Conservation (phyloP, 129 eudicot genomes). For the Erigeron canadensis region DNA sequence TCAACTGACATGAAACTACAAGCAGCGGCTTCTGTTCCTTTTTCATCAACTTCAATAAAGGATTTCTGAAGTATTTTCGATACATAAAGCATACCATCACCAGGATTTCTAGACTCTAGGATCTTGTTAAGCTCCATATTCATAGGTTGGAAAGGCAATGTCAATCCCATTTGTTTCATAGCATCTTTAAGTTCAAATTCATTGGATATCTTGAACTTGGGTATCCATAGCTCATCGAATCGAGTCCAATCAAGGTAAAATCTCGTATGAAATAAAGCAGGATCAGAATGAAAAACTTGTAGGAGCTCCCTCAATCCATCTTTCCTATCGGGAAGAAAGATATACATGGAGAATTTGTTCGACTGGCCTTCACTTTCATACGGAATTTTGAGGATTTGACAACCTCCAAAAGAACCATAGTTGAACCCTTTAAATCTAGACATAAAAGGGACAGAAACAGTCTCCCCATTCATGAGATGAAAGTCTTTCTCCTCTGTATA, state of each 20-base stretch:
- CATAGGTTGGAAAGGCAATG: background rate
- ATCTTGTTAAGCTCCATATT: background rate
- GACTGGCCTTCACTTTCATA: background rate
- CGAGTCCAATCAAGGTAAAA: background rate
- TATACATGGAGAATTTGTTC: background rate
- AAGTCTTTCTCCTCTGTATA: background rate
- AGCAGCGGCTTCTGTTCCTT: background rate
- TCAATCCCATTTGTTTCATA: background rate
- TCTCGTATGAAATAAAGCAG: background rate
- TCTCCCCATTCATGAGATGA: background rate
- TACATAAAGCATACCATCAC: background rate
- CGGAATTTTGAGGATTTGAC: background rate
- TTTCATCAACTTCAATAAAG: background rate
- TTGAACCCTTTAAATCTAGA: background rate
- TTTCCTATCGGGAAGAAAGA: slow-evolving; percentile 4
- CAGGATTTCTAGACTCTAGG: background rate
- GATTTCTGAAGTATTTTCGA: background rate
- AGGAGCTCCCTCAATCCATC: background rate
- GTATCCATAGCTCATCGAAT: background rate
- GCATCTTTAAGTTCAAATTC: background rate
- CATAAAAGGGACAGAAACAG: background rate
- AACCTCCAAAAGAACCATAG: background rate
- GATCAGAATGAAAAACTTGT: background rate
- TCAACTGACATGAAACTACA: too few relatives aligned
- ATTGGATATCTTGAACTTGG: slow-evolving; percentile 2